These are phyloP conservation scores for Cyclotella choctawhatcheeana DNA, from an alignment of 108 stramenopile species.

Conservation along the genomic window DNA sequence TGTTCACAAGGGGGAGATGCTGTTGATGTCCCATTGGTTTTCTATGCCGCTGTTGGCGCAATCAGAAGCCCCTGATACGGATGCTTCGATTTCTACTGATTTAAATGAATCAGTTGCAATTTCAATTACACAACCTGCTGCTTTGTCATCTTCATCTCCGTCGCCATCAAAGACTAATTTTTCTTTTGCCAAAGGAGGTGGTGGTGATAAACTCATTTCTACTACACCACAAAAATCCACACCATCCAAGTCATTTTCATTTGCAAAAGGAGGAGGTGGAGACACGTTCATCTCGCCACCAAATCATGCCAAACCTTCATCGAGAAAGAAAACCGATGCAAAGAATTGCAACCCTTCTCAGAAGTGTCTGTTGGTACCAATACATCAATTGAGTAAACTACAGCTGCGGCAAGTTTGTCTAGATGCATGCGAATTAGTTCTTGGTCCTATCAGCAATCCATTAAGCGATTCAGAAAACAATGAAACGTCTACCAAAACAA, in stretches of 20 bases:
- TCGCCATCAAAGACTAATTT: constrained; percentile 59
- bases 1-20: background rate
- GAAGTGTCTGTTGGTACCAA: constrained; percentile 29
- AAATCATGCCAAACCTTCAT: background rate
- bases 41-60: no score
- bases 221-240: constrained; percentile 16
- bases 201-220: constrained; percentile 57
- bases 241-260: constrained; percentile 20
- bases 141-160: background rate
- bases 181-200: constrained; percentile 68
- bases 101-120: background rate
- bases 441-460: constrained; percentile 18
- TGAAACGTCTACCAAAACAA: no score
- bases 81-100: background rate
- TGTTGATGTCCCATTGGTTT: background rate
- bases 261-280: constrained; percentile 7
- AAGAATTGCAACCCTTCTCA: background rate
- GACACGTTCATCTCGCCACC: background rate
- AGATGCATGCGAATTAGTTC: constrained; percentile 31
- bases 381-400: constrained; percentile 16
- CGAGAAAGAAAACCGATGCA: constrained; percentile 12
- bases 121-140: no score
- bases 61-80: no score
- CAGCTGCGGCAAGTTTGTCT: constrained; percentile 24
- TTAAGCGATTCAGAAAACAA: background rate